These are phyloP conservation scores for Filosporella fistucella DNA, from an alignment of 495 filamentous ascomycete genomes.

Conservation along the genomic window DNA sequence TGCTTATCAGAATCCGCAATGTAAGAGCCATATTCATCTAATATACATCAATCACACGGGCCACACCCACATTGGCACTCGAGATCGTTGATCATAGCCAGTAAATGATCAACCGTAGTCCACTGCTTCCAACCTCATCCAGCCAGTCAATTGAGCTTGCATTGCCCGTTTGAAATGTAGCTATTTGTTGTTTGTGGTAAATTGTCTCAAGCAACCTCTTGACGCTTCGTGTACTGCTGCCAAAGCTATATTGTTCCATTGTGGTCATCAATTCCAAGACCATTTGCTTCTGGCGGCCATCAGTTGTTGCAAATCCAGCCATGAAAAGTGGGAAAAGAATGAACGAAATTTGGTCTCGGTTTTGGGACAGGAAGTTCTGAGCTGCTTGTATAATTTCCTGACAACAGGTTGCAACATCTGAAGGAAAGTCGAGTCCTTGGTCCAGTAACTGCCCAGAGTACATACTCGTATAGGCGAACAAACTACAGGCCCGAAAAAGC, in stretches of 20 bases:
- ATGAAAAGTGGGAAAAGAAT: conserved; percentile 55
- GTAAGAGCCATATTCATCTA: too few relatives aligned
- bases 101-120: conserved; percentile 40
- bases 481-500: conserved; percentile 43
- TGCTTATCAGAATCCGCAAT: too few relatives aligned
- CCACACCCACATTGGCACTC: too few relatives aligned
- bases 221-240: conserved; percentile 41
- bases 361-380: conserved; percentile 25
- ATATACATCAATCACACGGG: too few relatives aligned
- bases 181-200: conserved; percentile 41
- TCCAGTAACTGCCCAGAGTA: conserved; percentile 30
- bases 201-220: conserved; percentile 44
- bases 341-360: conserved; percentile 38
- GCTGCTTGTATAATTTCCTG: conserved; percentile 41
- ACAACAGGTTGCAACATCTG: conserved; percentile 38
- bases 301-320: conserved; percentile 40
- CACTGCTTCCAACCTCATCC: conserved; percentile 37
- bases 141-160: conserved; percentile 41
- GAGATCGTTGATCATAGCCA: conserved; percentile 27
- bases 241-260: conserved; percentile 47
- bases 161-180: conserved; percentile 28
- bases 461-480: conserved; percentile 48
- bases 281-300: conserved; percentile 39
- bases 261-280: conserved; percentile 44
- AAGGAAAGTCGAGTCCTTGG: conserved; percentile 26